phyloP scores from a whole-genome alignment of 345 rosid species.

The Gossypium herbaceum region DNA sequence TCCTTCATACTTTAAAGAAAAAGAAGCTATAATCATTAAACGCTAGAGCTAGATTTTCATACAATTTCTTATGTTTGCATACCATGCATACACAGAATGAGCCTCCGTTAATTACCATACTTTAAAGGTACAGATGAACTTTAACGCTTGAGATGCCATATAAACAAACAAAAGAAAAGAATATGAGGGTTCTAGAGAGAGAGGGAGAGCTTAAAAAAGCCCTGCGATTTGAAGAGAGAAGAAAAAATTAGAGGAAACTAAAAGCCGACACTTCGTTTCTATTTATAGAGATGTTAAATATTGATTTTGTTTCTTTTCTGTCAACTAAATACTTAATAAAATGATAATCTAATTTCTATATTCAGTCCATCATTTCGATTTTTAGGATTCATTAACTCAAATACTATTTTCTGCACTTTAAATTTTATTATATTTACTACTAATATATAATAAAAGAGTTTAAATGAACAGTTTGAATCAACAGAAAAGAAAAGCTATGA shows the following conservation, averaged over 20 bases:
- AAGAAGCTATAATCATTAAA: neutral
- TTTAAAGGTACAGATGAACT: neutral
- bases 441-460: no score
- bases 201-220: neutral
- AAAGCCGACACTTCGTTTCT: constrained; percentile 2
- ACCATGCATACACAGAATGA: neutral
- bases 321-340: neutral
- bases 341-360: no score
- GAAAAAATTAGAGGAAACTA: neutral
- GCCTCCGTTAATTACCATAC: no score
- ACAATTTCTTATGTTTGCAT: neutral
- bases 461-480: no score
- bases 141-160: constrained; percentile 64
- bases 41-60: neutral
- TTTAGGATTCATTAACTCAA: no score
- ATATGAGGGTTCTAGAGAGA: constrained; percentile 12
- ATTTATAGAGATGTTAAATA: constrained; percentile 16
- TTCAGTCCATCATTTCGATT: no score
- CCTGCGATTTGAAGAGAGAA: neutral
- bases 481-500: no score
- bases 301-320: neutral
- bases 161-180: neutral
- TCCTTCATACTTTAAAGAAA: neutral
- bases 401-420: no score
- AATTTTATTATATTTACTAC: no score